Conservation (phyloP, 2,329 filamentous ascomycete species). For the Stemphylium lycopersici region DNA sequence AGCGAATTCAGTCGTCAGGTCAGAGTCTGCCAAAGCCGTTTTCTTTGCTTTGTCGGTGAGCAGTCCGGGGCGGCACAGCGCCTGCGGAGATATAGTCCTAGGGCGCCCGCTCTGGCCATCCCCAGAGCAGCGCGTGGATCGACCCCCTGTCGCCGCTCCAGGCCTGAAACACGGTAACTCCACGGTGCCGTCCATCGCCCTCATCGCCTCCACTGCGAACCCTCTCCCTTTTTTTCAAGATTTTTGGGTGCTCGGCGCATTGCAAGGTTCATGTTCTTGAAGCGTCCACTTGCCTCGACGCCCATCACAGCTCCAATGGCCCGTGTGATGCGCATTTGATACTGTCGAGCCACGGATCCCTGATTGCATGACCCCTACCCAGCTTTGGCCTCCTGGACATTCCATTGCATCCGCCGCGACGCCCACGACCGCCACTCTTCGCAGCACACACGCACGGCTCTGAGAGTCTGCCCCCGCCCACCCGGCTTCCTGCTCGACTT, state of each 20-base stretch:
- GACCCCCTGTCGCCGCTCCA: conserved; percentile 3
- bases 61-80: not conserved
- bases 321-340: conserved; percentile 15
- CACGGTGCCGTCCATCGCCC: conserved; percentile 5
- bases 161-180: conserved; percentile 18
- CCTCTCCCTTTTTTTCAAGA: not conserved
- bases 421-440: conserved; percentile 6
- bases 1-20: too few species aligned
- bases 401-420: conserved; percentile 7
- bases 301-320: conserved; percentile 18
- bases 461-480: conserved; percentile 14
- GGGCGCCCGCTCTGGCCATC: not conserved
- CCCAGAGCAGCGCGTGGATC: not conserved
- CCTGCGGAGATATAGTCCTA: conserved; percentile 4
- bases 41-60: conserved; percentile 2
- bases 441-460: conserved; percentile 17
- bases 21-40: not conserved
- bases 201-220: conserved; percentile 5
- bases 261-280: conserved; percentile 6
- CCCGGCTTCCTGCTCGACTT: conserved; percentile 12
- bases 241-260: conserved; percentile 13
- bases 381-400: conserved; percentile 14
- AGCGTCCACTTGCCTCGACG: conserved; percentile 12
- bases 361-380: conserved; percentile 8
- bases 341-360: conserved; percentile 9